Evolutionary conservation across 1,284 basidiomycete genomes (phyloP), one percentile per base, ranked within the genome.

Genomic region (Rhodotorula mucilaginosa): DNA sequence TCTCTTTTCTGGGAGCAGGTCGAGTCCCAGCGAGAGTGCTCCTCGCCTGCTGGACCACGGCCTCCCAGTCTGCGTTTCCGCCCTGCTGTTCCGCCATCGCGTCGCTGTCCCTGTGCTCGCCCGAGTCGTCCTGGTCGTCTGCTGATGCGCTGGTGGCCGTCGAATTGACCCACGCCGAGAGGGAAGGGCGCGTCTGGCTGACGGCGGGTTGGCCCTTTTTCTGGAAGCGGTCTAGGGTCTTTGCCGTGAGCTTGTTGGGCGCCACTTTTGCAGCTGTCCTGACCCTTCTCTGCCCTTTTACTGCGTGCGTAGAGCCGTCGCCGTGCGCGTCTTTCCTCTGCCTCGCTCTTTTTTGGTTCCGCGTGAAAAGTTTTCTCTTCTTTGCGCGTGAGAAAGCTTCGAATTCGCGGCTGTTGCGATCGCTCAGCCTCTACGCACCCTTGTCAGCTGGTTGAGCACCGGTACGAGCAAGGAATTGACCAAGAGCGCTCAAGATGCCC

Each of bases 61-160:
- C 70, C 23, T 65, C 64, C 73, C 70, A 72, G 59, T 65, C 67
- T 29, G 29, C 34, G 26, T 12, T 19, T 64, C 65, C 47, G n/a
- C 62, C 52, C 46, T 49, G 52, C 21, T 58, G 61, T n/a, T 48
- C 31, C 34, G 58, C 58, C 58, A 58, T 58, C 19, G 61, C 5
- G 39, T 58, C 19, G 2, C 52, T 23, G 56, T 64, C 64, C 51
- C 51, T 5, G 44, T 48, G 29, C 16, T 63, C 23, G 58, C 19
- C 59, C 23, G 52, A 39, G 52, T 21, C n/a, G 21, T 21, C 21
- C 51, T n/a, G 5, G 29, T n/a, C 54, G 54, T n/a, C 54, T 29
- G 54, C 26, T 26, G 54, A 44, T 44, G 39, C 39, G 39, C 39
- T 44, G 39, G 39, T 44, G 10, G 39, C 39, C 2, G 31, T 44